These are phyloP conservation scores for Neonectria faginata DNA, from an alignment of 2,329 filamentous ascomycete genomes.

Conservation along the genomic window DNA sequence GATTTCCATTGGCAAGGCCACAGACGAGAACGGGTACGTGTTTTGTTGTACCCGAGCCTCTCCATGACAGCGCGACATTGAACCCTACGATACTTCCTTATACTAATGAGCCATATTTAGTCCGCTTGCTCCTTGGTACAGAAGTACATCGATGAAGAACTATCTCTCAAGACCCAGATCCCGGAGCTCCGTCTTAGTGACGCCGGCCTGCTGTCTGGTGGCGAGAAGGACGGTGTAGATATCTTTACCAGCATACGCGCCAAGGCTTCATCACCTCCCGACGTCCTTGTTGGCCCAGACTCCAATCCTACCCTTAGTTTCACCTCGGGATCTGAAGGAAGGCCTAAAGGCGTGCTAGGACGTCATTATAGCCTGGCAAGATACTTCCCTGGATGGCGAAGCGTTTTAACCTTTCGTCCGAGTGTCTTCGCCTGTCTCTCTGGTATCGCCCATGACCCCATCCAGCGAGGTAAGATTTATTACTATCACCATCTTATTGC, in stretches of 20 bases:
- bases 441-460: background rate
- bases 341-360: slow-evolving; percentile 87
- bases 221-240: slow-evolving; percentile 73
- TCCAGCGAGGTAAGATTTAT: background rate
- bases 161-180: slow-evolving; percentile 78
- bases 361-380: slow-evolving; percentile 86
- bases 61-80: no score
- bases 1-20: slow-evolving; percentile 76
- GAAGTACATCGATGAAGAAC: slow-evolving; percentile 77
- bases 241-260: slow-evolving; percentile 67
- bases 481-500: no score
- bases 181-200: slow-evolving; percentile 80
- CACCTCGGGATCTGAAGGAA: slow-evolving; percentile 80
- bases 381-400: slow-evolving; percentile 96
- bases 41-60: no score
- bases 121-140: background rate
- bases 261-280: slow-evolving; percentile 69
- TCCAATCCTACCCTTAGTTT: slow-evolving; percentile 81
- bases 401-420: slow-evolving; percentile 77
- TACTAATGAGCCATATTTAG: background rate
- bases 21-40: slow-evolving; percentile 43
- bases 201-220: slow-evolving; percentile 79
- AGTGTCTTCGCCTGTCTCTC: slow-evolving; percentile 84
- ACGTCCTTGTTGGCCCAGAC: slow-evolving; percentile 87
- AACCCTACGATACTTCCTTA: no score